Evolutionary conservation across 257 asterid species (phyloP), one percentile per base, ranked within the genome.

Genomic region (Cinchona pubescens): DNA sequence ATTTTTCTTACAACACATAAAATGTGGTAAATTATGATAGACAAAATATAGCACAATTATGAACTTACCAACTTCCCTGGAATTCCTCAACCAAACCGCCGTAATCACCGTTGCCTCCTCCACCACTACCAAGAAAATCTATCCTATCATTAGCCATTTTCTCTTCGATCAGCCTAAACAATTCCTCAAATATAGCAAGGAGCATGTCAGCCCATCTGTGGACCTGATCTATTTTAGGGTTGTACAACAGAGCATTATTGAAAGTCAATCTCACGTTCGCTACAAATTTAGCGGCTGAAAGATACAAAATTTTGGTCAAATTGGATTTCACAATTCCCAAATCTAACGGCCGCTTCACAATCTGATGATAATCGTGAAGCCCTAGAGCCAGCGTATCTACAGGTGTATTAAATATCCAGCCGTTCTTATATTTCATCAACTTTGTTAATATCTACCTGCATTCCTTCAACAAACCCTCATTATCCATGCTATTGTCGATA

Each of bases 271-370:
- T 85, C 65, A 95, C 86, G 53, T 95, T 97, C 0, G 88, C 86
- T 0, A 98, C 96, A 60, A 95, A 92, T 48, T 92, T 96, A 42
- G 62, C 29, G 0, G 97, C 96, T 16, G 92, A 74, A 10, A 71
- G 67, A 56, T 92, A 95, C 58, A 82, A 11, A 60, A 80, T 82
- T 74, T 86, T 88, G 6, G 85, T 76, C 2, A 92, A 78, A 83
- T 95, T 95, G 8, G 88, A 64, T 72, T 87, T 91, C 8, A 92
- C 98, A 32, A 97, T 87, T 3, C 99, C 98, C 61, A 95, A 90
- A 88, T 95, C 99, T 98, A 92, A 90, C 7, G 98, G 99, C 55
- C 88, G 79, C 86, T 91, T 90, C 71, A 95, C 92, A 81, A 95
- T 95, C 82, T 73, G 77, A 70, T 92, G 98, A 76, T 92, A 95